phyloP scores from a whole-genome alignment of 148 eudicot species.

The Bassia scoparia region DNA sequence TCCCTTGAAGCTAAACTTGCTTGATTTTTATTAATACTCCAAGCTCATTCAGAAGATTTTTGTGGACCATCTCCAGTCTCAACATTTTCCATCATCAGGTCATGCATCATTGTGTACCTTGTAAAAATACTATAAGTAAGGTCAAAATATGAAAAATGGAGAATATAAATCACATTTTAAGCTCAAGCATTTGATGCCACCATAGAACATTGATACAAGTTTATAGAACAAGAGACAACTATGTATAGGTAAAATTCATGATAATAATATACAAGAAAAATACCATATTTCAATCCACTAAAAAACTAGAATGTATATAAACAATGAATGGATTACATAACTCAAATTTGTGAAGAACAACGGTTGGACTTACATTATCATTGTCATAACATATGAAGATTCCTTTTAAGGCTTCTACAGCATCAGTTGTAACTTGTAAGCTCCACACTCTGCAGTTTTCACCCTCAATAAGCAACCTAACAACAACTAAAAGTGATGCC shows the following conservation, averaged over 20 bases:
- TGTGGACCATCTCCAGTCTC: too few species aligned
- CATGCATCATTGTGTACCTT: too few species aligned
- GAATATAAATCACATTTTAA: too few species aligned
- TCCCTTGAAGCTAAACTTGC: too few species aligned
- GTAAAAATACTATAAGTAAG: too few species aligned
- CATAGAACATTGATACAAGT: neutral
- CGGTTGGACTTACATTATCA: slow-evolving; percentile 33
- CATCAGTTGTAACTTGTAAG: slow-evolving; percentile 36
- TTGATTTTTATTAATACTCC: too few species aligned
- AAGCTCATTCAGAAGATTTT: too few species aligned
- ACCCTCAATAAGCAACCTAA: neutral
- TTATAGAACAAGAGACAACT: too few species aligned
- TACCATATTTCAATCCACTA: neutral
- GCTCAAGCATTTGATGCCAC: neutral
- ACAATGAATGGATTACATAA: neutral
- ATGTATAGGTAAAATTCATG: neutral
- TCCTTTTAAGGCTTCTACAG: slow-evolving; percentile 36
- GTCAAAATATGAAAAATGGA: too few species aligned
- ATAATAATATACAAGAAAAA: neutral
- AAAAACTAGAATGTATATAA: neutral
- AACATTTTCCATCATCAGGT: too few species aligned
- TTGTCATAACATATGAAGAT: slow-evolving; percentile 34
- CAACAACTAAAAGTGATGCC: slow-evolving; percentile 1
- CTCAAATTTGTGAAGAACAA: neutral
- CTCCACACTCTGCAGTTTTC: slow-evolving; percentile 38